Conservation (phyloP, 208 protist species). For the Phytomonas sp. region DNA sequence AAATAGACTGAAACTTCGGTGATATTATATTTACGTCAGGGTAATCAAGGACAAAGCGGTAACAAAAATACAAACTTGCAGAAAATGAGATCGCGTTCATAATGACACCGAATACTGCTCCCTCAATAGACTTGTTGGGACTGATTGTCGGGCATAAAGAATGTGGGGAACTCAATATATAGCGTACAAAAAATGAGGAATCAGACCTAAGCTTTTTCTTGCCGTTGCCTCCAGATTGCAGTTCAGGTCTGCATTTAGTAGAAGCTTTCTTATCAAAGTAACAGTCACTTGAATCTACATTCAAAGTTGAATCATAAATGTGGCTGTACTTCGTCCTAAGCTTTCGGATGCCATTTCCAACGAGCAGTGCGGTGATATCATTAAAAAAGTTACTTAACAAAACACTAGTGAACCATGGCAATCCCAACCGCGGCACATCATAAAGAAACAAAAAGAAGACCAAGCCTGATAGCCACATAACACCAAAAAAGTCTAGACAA, state of each 20-base stretch:
- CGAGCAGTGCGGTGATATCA: slow-evolving; percentile 69
- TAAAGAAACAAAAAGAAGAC: slow-evolving; percentile 45
- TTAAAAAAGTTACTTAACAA: slow-evolving; percentile 70
- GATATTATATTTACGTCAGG: slow-evolving; percentile 20
- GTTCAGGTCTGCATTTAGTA: background rate
- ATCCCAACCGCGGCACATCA: slow-evolving; percentile 33
- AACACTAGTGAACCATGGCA: slow-evolving; percentile 43
- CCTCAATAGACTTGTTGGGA: slow-evolving; percentile 88
- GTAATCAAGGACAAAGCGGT: slow-evolving; percentile 13
- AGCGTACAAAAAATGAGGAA: slow-evolving; percentile 4
- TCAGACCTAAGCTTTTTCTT: background rate
- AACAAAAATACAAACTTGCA: slow-evolving; percentile 28
- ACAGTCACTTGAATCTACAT: background rate
- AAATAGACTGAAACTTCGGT: slow-evolving; percentile 25
- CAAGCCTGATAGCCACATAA: slow-evolving; percentile 66
- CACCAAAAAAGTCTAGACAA: slow-evolving; percentile 77
- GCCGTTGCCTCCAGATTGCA: background rate
- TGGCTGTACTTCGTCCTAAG: slow-evolving; percentile 17
- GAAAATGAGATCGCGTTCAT: slow-evolving; percentile 45
- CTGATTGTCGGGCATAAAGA: slow-evolving; percentile 57
- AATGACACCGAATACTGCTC: slow-evolving; percentile 59
- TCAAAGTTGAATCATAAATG: slow-evolving; percentile 14
- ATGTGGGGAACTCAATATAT: slow-evolving; percentile 35
- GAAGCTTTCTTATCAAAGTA: background rate
- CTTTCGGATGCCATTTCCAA: slow-evolving; percentile 30